Evolutionary conservation across 768 basidiomycete genomes (phyloP).

Genomic region (Pholiota microspora): DNA sequence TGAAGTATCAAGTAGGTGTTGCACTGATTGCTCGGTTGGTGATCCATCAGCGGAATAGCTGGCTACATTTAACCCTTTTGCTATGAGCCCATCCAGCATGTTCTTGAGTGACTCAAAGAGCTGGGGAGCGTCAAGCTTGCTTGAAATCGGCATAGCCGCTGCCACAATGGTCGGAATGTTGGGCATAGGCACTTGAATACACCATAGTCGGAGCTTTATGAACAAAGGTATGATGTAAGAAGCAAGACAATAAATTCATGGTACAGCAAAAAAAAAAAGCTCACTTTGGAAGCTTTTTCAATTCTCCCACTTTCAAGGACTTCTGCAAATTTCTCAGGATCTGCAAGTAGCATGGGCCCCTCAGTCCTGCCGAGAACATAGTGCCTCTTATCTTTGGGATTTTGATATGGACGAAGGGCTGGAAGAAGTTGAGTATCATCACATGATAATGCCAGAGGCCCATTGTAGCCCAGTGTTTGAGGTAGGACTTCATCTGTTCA

Average conservation of each 20-base stretch:
- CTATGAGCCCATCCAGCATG: not conserved
- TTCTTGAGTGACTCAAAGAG: constrained; percentile 10
- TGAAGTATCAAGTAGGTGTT: too few species aligned
- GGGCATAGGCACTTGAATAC: constrained; percentile 28
- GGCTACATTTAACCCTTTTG: too few species aligned
- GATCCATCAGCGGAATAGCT: too few species aligned
- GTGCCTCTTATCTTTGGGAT: constrained; percentile 9
- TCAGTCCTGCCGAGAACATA: too few species aligned
- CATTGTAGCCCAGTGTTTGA: constrained; percentile 17
- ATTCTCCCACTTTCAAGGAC: constrained; percentile 8
- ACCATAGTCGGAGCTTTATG: constrained; percentile 31
- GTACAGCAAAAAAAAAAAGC: too few species aligned
- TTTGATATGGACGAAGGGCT: constrained; percentile 22
- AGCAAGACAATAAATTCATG: too few species aligned
- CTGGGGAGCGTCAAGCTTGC: constrained; percentile 14
- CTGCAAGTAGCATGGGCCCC: constrained; percentile 20
- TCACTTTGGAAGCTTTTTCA: constrained; percentile 18
- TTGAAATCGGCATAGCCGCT: constrained; percentile 24
- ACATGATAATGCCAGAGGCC: constrained; percentile 26
- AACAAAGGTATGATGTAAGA: too few species aligned
- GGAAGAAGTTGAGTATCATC: constrained; percentile 36
- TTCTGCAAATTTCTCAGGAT: constrained; percentile 17
- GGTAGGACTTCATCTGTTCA: constrained; percentile 12
- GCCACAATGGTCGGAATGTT: constrained; percentile 31
- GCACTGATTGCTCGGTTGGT: too few species aligned